Base-by-base conservation (phyloP, 176 grass and related monocot genomes). In the Poa annua region DNA sequence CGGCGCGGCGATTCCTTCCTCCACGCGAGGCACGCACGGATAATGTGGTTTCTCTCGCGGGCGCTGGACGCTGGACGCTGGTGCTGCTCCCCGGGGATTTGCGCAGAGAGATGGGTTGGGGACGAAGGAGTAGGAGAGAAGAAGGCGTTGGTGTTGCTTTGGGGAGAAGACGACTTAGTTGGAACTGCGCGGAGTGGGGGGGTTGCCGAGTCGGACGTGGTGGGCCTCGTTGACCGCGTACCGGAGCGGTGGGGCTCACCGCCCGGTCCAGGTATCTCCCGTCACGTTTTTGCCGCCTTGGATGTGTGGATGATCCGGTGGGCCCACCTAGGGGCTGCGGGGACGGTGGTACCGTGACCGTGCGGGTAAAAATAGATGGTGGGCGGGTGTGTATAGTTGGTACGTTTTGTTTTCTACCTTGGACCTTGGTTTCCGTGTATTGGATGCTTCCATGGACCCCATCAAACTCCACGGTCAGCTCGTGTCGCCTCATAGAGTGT, bases 61-160 rank as follows among this genome's bases (percentile, higher is more conserved):
- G n/a, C n/a, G n/a, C n/a, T n/a, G n/a, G n/a, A n/a, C n/a, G n/a
- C n/a, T n/a, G n/a, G n/a, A n/a, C 61, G 61, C 15, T 33, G 69
- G 13, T 29, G 69, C 6, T 26, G n/a, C 68, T 47, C 12, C 24
- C 19, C 50, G 71, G 71, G 71, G 47, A 52, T 50, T 52, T 8
- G 47, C 26, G n/a, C n/a, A n/a, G n/a, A n/a, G n/a, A n/a, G n/a
- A n/a, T n/a, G 8, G 45, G 1, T 19, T 74, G 24, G 14, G 21
- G 3, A 17, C 36, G 38, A 45, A 69, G 66, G 10, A 50, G 12
- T 51, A 32, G 6, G 14, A 7, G 13, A 33, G 71, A 64, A 11
- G 71, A 74, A 74, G 71, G 47, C 47, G 44, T 21, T 72, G 69
- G 42, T 47, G 12, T 74, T 74, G 71, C 71, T 38, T 68, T 34